Conservation (phyloP, 75 land plant species). For the Cunninghamia lanceolata region DNA sequence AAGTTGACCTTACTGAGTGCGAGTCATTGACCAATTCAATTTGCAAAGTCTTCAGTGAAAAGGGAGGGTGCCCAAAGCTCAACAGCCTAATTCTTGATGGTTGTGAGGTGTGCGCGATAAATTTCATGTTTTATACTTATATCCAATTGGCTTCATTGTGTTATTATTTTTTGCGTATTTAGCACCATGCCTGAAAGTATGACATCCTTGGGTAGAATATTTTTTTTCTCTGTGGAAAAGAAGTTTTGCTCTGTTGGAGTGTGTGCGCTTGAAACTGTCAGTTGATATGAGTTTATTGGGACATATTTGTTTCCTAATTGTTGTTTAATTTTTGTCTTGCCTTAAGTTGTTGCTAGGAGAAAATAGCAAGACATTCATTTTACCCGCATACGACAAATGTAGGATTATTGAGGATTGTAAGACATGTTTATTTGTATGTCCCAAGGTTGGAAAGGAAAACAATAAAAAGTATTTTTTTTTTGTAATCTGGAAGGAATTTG, state of each 20-base stretch:
- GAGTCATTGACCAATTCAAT: constrained; percentile 79
- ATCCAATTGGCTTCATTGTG: background rate
- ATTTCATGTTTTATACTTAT: background rate
- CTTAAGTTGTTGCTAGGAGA: background rate
- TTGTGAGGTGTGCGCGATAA: constrained; percentile 67
- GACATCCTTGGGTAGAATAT: background rate
- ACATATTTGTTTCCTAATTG: background rate
- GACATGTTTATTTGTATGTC: background rate
- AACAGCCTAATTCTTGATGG: constrained; percentile 75
- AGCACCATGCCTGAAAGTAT: background rate
- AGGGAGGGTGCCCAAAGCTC: constrained; percentile 93
- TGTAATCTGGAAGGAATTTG: background rate
- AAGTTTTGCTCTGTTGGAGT: background rate
- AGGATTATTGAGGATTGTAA: background rate
- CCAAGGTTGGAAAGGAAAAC: background rate
- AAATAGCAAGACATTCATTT: background rate
- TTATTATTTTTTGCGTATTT: background rate
- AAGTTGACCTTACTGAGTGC: constrained; percentile 93
- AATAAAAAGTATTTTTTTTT: background rate
- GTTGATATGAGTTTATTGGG: background rate
- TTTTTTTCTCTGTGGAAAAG: background rate
- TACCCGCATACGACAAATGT: background rate
- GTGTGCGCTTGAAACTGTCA: background rate
- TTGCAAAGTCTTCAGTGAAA: constrained; percentile 86
- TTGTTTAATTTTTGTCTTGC: background rate